phyloP scores from a whole-genome alignment of 179 eudicot genomes.

The Drosera spatulata region DNA sequence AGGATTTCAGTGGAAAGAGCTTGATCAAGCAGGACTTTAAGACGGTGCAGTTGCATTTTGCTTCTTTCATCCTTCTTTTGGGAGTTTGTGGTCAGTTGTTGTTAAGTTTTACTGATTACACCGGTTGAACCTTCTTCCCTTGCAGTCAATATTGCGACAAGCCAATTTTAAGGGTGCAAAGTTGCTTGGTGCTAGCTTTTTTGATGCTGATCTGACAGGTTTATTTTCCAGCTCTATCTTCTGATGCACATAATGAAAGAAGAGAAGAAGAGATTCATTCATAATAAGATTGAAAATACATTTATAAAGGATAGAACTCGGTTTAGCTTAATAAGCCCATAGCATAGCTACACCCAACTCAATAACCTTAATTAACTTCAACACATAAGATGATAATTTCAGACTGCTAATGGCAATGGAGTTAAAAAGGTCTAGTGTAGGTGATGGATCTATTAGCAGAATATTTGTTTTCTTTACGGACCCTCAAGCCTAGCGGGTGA shows the following conservation, averaged over 20 bases:
- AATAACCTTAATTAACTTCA: too few species aligned
- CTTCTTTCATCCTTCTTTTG: background rate
- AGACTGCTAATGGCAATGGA: too few species aligned
- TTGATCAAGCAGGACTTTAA: slow-evolving; percentile 90
- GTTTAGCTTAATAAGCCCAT: too few species aligned
- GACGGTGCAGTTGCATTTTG: slow-evolving; percentile 29
- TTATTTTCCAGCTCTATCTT: background rate
- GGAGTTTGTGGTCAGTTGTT: background rate
- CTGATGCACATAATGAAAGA: background rate
- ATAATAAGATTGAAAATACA: too few species aligned
- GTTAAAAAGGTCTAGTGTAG: too few species aligned
- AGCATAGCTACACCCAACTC: too few species aligned
- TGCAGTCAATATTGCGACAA: slow-evolving; percentile 85
- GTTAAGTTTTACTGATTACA: too few species aligned
- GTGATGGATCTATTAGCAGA: too few species aligned
- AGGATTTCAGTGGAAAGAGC: slow-evolving; percentile 77
- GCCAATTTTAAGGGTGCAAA: slow-evolving; percentile 90
- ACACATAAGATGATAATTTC: too few species aligned
- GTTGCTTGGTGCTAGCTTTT: slow-evolving; percentile 93
- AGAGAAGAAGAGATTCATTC: background rate
- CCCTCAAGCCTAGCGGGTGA: too few species aligned
- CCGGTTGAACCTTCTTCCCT: background rate
- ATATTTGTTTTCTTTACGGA: too few species aligned
- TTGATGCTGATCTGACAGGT: slow-evolving; percentile 99
- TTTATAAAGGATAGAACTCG: too few species aligned